phyloP scores from a whole-genome alignment of 2,329 filamentous ascomycete genomes.

The Tolypocladium amazonense region DNA sequence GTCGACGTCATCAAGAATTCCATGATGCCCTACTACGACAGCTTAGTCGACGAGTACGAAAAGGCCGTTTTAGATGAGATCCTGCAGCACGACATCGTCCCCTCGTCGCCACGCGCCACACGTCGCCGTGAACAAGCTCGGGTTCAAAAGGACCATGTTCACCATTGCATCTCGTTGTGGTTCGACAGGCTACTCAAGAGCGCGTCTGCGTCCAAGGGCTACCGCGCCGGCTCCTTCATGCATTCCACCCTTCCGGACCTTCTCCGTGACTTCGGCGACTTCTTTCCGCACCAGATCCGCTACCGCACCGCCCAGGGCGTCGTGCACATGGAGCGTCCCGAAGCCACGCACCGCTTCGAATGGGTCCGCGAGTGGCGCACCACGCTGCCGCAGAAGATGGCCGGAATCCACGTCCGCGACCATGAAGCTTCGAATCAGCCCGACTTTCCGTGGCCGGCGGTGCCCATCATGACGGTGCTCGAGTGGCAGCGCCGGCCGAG shows the following conservation, averaged over 20 bases:
- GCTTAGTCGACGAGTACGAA: constrained; percentile 13
- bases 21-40: constrained; percentile 27
- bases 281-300: constrained; percentile 17
- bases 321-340: constrained; percentile 14
- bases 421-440: constrained; percentile 6
- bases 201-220: constrained; percentile 10
- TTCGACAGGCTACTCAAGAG: constrained; percentile 15
- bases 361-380: constrained; percentile 11
- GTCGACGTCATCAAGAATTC: constrained; percentile 26
- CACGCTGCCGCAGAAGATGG: constrained; percentile 17
- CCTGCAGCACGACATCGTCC: constrained; percentile 14
- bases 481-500: constrained; percentile 14
- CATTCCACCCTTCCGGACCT: constrained; percentile 17
- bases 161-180: constrained; percentile 17
- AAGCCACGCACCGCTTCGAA: constrained; percentile 9
- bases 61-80: constrained; percentile 21
- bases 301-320: constrained; percentile 22
- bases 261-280: constrained; percentile 21
- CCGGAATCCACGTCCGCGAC: constrained; percentile 5
- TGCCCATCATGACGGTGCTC: constrained; percentile 10
- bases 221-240: constrained; percentile 12
- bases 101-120: constrained; percentile 4
- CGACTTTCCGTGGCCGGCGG: constrained; percentile 14
- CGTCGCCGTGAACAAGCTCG: constrained; percentile 17
- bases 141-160: constrained; percentile 19